Evolutionary conservation across 805 yeast genomes (phyloP).

Genomic region (Kodamaea lidongshanica): DNA sequence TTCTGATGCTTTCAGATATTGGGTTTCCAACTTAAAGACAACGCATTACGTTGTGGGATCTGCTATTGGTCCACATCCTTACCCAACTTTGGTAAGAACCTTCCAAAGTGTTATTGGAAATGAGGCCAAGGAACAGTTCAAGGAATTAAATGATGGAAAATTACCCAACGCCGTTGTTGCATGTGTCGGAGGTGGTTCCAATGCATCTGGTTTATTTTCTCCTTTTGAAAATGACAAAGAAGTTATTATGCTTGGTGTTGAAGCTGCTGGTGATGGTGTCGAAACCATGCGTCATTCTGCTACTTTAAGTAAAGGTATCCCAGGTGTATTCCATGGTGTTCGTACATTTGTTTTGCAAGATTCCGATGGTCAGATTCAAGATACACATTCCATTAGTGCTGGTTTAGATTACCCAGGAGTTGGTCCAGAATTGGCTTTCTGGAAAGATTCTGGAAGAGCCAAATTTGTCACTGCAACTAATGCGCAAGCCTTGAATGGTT

Average conservation of each 20-base stretch:
- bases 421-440: conserved; percentile 93
- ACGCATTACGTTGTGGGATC: conserved; percentile 97
- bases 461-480: conserved; percentile 88
- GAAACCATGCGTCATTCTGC: conserved; percentile 90
- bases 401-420: conserved; percentile 99
- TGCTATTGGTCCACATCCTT: conserved; percentile 99
- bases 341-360: conserved; percentile 89
- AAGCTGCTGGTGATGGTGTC: conserved; percentile 98
- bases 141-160: conserved; percentile 67
- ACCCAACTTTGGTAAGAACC: conserved; percentile 95
- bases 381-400: conserved; percentile 96
- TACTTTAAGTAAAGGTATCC: conserved; percentile 87
- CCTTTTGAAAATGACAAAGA: conserved; percentile 80
- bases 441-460: conserved; percentile 94
- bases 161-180: conserved; percentile 94
- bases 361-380: conserved; percentile 91
- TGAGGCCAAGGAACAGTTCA: conserved; percentile 90
- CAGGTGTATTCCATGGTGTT: conserved; percentile 98
- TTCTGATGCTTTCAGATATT: conserved; percentile 89
- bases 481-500: conserved; percentile 90
- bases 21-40: conserved; percentile 83
- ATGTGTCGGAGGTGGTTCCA: conserved; percentile 99
- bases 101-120: conserved; percentile 96
- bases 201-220: conserved; percentile 91
- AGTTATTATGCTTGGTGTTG: conserved; percentile 86